These are phyloP conservation scores for Pseudogymnoascus sp. DNA, from an alignment of 2,329 filamentous ascomycete genomes.

Conservation along the genomic window DNA sequence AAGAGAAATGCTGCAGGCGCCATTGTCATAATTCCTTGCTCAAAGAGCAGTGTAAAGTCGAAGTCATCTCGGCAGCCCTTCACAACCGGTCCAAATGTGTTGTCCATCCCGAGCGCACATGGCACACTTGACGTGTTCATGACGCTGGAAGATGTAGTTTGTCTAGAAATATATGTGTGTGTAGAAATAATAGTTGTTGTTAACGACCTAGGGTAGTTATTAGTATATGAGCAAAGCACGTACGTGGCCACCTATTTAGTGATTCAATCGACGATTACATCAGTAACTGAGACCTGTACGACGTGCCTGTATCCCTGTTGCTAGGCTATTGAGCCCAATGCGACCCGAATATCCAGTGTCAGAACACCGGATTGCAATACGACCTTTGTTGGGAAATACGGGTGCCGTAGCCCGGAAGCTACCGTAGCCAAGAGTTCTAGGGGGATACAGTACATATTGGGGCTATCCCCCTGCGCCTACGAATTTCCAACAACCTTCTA, in stretches of 20 bases:
- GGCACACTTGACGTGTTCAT: slow-evolving; percentile 3
- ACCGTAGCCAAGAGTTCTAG: background rate
- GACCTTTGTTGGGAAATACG: background rate
- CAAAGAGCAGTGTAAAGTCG: slow-evolving; percentile 29
- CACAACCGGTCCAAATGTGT: slow-evolving; percentile 26
- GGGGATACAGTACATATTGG: background rate
- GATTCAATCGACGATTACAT: background rate
- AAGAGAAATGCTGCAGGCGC: background rate
- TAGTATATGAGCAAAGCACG: background rate
- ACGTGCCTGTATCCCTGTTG: background rate
- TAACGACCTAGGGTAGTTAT: background rate
- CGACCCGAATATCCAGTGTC: background rate
- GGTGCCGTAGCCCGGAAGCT: background rate
- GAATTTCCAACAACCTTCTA: background rate
- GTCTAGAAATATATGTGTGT: background rate
- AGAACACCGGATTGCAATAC: background rate
- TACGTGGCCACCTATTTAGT: background rate
- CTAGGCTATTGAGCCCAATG: background rate
- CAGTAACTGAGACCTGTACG: background rate
- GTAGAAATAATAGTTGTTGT: background rate
- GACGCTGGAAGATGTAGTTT: background rate
- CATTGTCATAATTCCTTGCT: slow-evolving; percentile 21
- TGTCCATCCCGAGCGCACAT: slow-evolving; percentile 12
- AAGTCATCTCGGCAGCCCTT: slow-evolving; percentile 23
- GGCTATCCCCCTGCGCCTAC: background rate